Evolutionary conservation across 2,329 filamentous ascomycete species (phyloP).

Genomic region (Clonostachys solani): DNA sequence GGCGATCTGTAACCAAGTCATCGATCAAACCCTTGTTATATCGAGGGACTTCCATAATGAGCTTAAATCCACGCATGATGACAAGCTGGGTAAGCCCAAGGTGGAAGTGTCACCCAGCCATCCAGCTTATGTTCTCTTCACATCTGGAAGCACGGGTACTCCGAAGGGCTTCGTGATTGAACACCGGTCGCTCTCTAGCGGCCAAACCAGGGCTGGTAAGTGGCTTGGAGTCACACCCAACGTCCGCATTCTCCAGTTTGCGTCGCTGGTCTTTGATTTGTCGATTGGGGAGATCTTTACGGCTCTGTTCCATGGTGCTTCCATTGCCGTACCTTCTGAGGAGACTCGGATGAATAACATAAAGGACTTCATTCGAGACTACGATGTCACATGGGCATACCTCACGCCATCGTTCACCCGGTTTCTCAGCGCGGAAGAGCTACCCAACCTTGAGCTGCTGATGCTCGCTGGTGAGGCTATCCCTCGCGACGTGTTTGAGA

Average conservation of each 20-base stretch:
- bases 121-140: slow-evolving; percentile 17
- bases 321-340: slow-evolving; percentile 11
- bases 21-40: not conserved
- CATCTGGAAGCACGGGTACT: slow-evolving; percentile 16
- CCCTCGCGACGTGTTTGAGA: slow-evolving; percentile 2
- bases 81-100: not conserved
- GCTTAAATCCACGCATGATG: not conserved
- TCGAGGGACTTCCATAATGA: too few relatives aligned
- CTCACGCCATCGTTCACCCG: slow-evolving; percentile 10
- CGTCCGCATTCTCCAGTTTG: slow-evolving; percentile 28
- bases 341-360: not conserved
- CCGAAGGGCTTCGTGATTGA: slow-evolving; percentile 20
- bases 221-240: not conserved
- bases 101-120: not conserved
- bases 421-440: slow-evolving; percentile 6
- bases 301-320: slow-evolving; percentile 9
- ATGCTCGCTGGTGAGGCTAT: slow-evolving; percentile 8
- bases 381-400: slow-evolving; percentile 1
- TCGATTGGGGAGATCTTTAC: slow-evolving; percentile 24
- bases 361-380: not conserved
- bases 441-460: slow-evolving; percentile 5
- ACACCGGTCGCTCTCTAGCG: slow-evolving; percentile 49
- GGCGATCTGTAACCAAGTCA: slow-evolving; percentile 3
- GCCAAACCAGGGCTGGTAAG: slow-evolving; percentile 31
- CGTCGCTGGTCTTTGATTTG: slow-evolving; percentile 45